These are phyloP conservation scores for Amauroascus niger DNA, from an alignment of 2,329 filamentous ascomycete genomes.

Conservation along the genomic window DNA sequence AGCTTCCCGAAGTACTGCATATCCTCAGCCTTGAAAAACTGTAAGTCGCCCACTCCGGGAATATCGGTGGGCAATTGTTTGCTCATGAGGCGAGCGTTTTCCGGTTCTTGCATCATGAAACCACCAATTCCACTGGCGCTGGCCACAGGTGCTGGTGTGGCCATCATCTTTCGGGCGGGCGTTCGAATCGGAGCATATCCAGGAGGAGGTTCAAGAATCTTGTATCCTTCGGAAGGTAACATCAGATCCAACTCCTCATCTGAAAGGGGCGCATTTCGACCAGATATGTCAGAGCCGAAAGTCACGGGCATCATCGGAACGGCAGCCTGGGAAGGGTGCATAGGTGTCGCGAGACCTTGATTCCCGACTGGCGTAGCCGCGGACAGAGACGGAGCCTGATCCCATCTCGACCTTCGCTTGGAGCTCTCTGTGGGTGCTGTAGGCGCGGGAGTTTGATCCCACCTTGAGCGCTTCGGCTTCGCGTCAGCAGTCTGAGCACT, in stretches of 20 bases:
- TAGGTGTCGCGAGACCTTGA: slow-evolving; percentile 65
- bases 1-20: slow-evolving; percentile 99
- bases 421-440: slow-evolving; percentile 48
- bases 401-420: slow-evolving; percentile 80
- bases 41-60: slow-evolving; percentile 85
- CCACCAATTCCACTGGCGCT: slow-evolving; percentile 56
- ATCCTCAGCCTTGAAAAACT: slow-evolving; percentile 97
- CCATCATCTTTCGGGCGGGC: slow-evolving; percentile 63
- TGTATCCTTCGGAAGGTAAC: slow-evolving; percentile 85
- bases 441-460: slow-evolving; percentile 70
- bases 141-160: slow-evolving; percentile 57
- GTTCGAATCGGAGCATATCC: slow-evolving; percentile 80
- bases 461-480: slow-evolving; percentile 69
- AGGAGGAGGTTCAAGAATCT: slow-evolving; percentile 78
- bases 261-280: slow-evolving; percentile 69
- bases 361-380: slow-evolving; percentile 64
- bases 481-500: slow-evolving; percentile 44
- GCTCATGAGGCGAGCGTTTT: slow-evolving; percentile 68
- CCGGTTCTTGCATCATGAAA: slow-evolving; percentile 96
- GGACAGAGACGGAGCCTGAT: slow-evolving; percentile 62
- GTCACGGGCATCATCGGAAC: slow-evolving; percentile 45
- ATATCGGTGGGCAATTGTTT: slow-evolving; percentile 89
- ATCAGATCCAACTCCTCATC: slow-evolving; percentile 92
- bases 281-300: slow-evolving; percentile 73
- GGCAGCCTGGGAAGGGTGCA: slow-evolving; percentile 58